Base-by-base conservation (phyloP, 2,329 filamentous ascomycete genomes). In the Chlorencoelia australis region DNA sequence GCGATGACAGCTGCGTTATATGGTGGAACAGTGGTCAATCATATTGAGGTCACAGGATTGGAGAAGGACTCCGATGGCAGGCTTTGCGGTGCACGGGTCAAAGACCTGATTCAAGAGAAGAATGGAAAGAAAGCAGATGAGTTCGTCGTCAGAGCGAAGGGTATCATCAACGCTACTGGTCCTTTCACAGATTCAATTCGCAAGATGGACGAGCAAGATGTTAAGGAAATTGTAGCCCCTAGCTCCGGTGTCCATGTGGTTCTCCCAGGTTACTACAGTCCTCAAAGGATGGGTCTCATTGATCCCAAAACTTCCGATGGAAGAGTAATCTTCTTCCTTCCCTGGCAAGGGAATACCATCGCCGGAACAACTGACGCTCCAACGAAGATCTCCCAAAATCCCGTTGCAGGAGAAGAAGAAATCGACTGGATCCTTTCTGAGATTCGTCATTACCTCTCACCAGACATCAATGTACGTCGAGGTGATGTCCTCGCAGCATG, bases 291-390 rank as follows among this genome's bases (percentile, higher is more conserved):
- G 84, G 86, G 86, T 43, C 68, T 93, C 26, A 83, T 93, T 50
- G 86, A 94, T 52, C 85, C 86, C 4, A 76, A 77, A 26, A 91
- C 86, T 2, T 93, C 85, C 1, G 86, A 93, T 54, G 86, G 86
- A 14, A 75, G 86, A 56, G 86, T 93, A 33, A 89, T 93, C 54
- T 93, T 93, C 73, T 93, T 94, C 69, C 69, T 93, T 26, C 86
- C 86, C 15, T 93, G 86, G 86, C 85, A 93, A 63, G 85, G 85
- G 32, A 91, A 91, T 63, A 93, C 85, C 10, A 91, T 93, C 54
- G 86, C 85, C 30, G 86, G 86, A 43, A 93, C 86, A 4, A 93
- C 85, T 6, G 86, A 93, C 55, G 79, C 82, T 25, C 78, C 84
- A 3, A 82, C 79, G 24, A 64, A 69, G 19, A 84, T 94, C 47